These are phyloP conservation scores for Fusarium musae DNA, from an alignment of 2,329 filamentous ascomycete species.

Conservation along the genomic window DNA sequence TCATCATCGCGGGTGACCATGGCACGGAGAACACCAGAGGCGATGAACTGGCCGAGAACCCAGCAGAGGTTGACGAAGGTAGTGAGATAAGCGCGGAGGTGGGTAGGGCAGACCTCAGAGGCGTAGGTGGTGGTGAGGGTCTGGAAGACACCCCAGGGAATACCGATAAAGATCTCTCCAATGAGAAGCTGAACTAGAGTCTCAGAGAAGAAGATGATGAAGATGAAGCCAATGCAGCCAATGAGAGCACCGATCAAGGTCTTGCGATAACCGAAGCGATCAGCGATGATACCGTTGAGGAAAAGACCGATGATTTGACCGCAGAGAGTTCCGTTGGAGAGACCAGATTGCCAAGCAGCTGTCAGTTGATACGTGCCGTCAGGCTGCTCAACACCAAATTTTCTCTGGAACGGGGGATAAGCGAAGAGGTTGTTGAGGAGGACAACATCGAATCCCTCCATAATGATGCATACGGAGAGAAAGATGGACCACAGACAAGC, in stretches of 20 bases:
- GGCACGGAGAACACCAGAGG: constrained; percentile 55
- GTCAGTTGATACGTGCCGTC: constrained; percentile 58
- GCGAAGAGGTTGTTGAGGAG: constrained; percentile 56
- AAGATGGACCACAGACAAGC: constrained; percentile 53
- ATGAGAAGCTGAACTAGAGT: constrained; percentile 55
- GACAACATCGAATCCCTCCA: constrained; percentile 55
- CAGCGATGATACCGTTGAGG: constrained; percentile 59
- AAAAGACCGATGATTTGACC: constrained; percentile 64
- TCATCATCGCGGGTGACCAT: constrained; percentile 52
- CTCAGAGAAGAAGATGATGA: constrained; percentile 60
- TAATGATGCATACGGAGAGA: constrained; percentile 52
- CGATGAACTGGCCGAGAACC: constrained; percentile 60
- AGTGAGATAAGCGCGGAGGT: constrained; percentile 61
- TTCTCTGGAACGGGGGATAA: constrained; percentile 52
- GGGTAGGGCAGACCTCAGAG: constrained; percentile 58
- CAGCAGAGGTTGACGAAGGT: constrained; percentile 63
- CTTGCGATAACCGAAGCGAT: constrained; percentile 59
- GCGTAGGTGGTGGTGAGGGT: constrained; percentile 61
- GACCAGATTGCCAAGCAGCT: constrained; percentile 63
- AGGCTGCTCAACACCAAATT: constrained; percentile 51
- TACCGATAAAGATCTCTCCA: constrained; percentile 58
- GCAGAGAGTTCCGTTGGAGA: constrained; percentile 59
- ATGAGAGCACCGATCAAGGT: constrained; percentile 58
- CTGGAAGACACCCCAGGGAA: constrained; percentile 61
- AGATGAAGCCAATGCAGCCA: constrained; percentile 57